Evolutionary conservation across 805 yeast species (phyloP).

Genomic region (Cyberlindnera nakhonratchasimensis): DNA sequence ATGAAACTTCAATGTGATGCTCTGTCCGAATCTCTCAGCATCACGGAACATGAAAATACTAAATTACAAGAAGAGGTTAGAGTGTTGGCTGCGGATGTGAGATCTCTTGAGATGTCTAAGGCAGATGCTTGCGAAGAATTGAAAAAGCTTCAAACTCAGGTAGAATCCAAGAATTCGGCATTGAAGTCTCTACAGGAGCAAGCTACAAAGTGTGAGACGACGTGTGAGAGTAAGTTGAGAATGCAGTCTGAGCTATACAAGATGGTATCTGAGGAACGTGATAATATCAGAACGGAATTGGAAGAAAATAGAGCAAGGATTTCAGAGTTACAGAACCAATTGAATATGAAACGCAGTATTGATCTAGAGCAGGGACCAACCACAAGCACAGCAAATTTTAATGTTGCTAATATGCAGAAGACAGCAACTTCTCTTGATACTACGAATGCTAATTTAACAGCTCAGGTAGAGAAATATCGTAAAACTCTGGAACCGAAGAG

Average conservation of each 20-base stretch:
- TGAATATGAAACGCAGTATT: background rate
- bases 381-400: conserved; percentile 6
- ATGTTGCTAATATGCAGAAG: conserved; percentile 2
- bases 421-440: conserved; percentile 1
- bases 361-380: conserved; percentile 20
- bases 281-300: conserved; percentile 27
- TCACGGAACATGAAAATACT: background rate
- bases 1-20: conserved; percentile 4
- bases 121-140: conserved; percentile 1
- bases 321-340: conserved; percentile 16
- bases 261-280: conserved; percentile 30
- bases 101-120: background rate
- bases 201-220: conserved; percentile 22
- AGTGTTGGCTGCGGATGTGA: background rate
- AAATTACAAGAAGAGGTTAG: background rate
- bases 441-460: conserved; percentile 8
- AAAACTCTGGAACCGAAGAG: background rate
- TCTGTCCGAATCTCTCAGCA: background rate
- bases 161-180: background rate
- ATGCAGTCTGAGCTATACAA: conserved; percentile 34
- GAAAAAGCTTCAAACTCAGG: background rate
- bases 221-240: conserved; percentile 34
- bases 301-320: conserved; percentile 21
- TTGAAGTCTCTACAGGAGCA: conserved; percentile 16
- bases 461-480: conserved; percentile 8